phyloP scores from a whole-genome alignment of 192 early-diverging fungal genomes.

The Coemansia sp. region DNA sequence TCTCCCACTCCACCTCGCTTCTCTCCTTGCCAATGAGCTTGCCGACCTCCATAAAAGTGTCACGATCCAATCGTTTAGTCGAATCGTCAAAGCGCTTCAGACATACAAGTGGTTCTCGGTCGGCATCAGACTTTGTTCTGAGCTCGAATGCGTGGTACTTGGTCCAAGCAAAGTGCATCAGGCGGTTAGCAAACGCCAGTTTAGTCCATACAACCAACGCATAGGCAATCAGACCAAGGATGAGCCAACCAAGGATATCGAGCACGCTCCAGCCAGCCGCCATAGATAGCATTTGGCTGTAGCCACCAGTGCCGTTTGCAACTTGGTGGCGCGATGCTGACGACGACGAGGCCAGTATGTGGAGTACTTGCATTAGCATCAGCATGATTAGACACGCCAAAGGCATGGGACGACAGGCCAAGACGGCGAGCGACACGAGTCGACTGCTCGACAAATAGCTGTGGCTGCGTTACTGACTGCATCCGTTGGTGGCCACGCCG shows the following conservation, averaged over 20 bases:
- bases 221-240: no score
- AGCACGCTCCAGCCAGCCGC: no score
- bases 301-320: no score
- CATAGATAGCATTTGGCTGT: no score
- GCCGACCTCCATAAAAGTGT: slow-evolving; percentile 38
- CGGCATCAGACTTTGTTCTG: slow-evolving; percentile 15
- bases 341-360: no score
- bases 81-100: slow-evolving; percentile 47
- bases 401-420: slow-evolving; percentile 43
- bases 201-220: slow-evolving; percentile 64
- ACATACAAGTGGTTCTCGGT: not conserved
- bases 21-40: slow-evolving; percentile 41
- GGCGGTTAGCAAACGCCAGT: slow-evolving; percentile 73
- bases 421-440: no score
- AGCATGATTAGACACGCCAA: not conserved
- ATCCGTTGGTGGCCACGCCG: no score
- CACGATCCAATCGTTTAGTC: slow-evolving; percentile 56
- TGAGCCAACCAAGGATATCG: no score
- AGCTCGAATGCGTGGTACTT: slow-evolving; percentile 63
- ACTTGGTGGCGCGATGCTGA: no score
- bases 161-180: slow-evolving; percentile 72
- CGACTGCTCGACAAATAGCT: no score
- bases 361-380: no score
- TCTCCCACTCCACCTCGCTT: slow-evolving; percentile 54
- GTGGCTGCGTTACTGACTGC: no score